phyloP scores from a whole-genome alignment of 129 eudicot species.

The Calendula officinalis region DNA sequence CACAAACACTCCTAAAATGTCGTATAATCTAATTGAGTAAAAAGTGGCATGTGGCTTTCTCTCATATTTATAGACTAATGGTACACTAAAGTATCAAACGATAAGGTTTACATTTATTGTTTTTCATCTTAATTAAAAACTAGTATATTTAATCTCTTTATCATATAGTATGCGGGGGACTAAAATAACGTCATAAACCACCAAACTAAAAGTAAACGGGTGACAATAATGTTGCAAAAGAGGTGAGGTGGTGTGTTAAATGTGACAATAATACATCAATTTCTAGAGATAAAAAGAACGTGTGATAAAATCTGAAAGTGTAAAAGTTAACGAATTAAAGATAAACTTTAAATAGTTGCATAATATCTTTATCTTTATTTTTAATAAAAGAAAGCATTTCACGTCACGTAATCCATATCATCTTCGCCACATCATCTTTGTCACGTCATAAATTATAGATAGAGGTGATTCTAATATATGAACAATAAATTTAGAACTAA shows the following conservation, averaged over 20 bases:
- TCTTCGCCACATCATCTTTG: too few relatives aligned
- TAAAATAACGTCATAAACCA: neutral
- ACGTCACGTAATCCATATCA: too few relatives aligned
- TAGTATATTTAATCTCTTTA: neutral
- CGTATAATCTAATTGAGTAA: neutral
- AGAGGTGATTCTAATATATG: too few relatives aligned
- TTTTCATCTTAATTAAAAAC: neutral
- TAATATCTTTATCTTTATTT: too few relatives aligned
- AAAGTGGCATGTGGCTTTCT: neutral
- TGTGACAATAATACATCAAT: constrained; percentile 7
- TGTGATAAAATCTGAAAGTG: neutral
- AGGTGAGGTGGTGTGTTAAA: constrained; percentile 1
- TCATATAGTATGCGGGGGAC: neutral
- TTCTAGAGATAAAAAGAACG: constrained; percentile 2
- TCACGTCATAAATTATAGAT: too few relatives aligned
- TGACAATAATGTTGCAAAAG: constrained; percentile 12
- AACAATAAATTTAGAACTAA: too few relatives aligned
- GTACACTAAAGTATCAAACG: neutral
- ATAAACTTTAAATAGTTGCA: too few relatives aligned
- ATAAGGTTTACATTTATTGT: neutral
- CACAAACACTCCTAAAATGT: neutral
- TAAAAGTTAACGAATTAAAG: neutral
- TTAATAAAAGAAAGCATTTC: too few relatives aligned
- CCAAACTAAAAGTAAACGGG: neutral
- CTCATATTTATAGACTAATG: neutral